A percentile compares a stretch with the other conserved stretches of the same genome.
phyloP scores from a whole-genome alignment of 495 filamentous ascomycete genomes.

The Penicillium coffeae region DNA sequence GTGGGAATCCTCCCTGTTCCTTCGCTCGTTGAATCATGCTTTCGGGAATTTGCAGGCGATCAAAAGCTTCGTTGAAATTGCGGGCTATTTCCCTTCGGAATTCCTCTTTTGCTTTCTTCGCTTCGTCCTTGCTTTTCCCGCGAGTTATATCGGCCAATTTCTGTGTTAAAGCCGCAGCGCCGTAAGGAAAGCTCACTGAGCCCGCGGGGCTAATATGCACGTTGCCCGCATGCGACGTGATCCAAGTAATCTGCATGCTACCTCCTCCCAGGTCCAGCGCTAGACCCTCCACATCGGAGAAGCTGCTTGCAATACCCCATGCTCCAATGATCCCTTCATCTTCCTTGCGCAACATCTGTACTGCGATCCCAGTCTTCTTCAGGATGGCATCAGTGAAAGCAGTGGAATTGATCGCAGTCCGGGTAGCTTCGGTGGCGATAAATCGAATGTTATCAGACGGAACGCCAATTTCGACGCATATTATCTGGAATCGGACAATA shows the following conservation, averaged over 20 bases:
- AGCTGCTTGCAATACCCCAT: constrained; percentile 76
- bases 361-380: constrained; percentile 55
- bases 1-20: constrained; percentile 54
- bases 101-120: constrained; percentile 24
- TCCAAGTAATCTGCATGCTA: constrained; percentile 86
- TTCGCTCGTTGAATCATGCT: constrained; percentile 41
- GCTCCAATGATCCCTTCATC: constrained; percentile 82
- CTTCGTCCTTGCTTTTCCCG: constrained; percentile 25
- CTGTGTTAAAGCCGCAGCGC: constrained; percentile 72
- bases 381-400: constrained; percentile 64
- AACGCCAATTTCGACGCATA: constrained; percentile 70
- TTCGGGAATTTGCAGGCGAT: constrained; percentile 51
- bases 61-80: constrained; percentile 60
- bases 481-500: constrained; percentile 65
- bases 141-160: constrained; percentile 51
- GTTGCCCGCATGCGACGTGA: constrained; percentile 54
- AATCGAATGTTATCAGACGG: constrained; percentile 60
- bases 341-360: constrained; percentile 70
- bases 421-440: constrained; percentile 86
- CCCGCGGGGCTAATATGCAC: constrained; percentile 48
- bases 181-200: constrained; percentile 68
- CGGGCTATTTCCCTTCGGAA: constrained; percentile 55
- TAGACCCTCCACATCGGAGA: constrained; percentile 61
- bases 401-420: constrained; percentile 69
- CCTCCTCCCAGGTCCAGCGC: constrained; percentile 90